These are phyloP conservation scores for Aspergillus piperis DNA, from an alignment of 2,329 filamentous ascomycete genomes.

Conservation along the genomic window DNA sequence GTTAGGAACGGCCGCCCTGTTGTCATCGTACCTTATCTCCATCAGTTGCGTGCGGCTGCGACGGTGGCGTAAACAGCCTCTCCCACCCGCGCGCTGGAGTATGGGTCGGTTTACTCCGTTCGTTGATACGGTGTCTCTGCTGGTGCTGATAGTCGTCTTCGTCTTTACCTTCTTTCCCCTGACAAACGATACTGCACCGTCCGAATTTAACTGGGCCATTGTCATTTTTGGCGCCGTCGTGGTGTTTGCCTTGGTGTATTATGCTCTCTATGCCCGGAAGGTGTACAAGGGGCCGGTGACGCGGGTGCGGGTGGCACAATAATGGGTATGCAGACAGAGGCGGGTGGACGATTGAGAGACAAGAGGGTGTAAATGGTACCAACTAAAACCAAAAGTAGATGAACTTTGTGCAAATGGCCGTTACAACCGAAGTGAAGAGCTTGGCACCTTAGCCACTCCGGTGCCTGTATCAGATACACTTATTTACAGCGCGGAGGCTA, in stretches of 20 bases:
- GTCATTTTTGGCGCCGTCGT: constrained; percentile 31
- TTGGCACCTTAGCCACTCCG: too few species aligned
- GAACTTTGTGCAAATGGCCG: too few species aligned
- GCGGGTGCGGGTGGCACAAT: constrained; percentile 16
- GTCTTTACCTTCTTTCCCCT: constrained; percentile 33
- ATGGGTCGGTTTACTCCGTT: constrained; percentile 42
- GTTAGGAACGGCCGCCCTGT: constrained; percentile 49
- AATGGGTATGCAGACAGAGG: neutral
- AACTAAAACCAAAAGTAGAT: too few species aligned
- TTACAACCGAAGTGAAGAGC: too few species aligned
- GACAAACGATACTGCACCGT: constrained; percentile 17
- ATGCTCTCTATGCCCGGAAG: constrained; percentile 26
- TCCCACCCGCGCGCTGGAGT: constrained; percentile 33
- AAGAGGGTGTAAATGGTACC: neutral
- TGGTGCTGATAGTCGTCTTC: constrained; percentile 28
- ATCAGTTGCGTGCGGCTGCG: constrained; percentile 49
- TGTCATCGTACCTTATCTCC: constrained; percentile 54
- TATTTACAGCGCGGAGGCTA: too few species aligned
- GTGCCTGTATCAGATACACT: too few species aligned
- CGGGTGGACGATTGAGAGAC: neutral
- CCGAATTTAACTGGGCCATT: constrained; percentile 33
- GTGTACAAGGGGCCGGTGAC: constrained; percentile 35
- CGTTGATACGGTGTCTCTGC: constrained; percentile 38
- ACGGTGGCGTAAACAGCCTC: constrained; percentile 32
- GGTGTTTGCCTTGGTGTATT: constrained; percentile 29